These are phyloP conservation scores for Candida corydali DNA, from an alignment of 805 yeast genomes.

Conservation along the genomic window DNA sequence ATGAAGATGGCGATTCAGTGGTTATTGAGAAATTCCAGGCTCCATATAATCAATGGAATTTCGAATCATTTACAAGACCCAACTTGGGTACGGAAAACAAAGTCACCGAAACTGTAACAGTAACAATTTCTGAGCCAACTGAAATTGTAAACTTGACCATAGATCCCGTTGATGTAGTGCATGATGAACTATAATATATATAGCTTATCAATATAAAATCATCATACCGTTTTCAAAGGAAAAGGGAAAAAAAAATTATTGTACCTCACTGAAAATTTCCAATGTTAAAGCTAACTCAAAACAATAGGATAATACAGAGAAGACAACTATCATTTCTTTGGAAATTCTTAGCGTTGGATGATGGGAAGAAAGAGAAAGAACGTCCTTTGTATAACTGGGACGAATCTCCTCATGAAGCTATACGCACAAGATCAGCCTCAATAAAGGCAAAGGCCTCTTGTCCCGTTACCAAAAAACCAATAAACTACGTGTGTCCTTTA, in stretches of 20 bases:
- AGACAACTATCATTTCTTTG: conserved; percentile 35
- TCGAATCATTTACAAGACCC: conserved; percentile 15
- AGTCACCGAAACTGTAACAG: conserved; percentile 9
- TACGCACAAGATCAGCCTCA: conserved; percentile 86
- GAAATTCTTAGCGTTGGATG: conserved; percentile 34
- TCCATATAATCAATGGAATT: conserved; percentile 24
- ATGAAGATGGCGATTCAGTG: conserved; percentile 26
- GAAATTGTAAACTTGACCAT: too few relatives aligned
- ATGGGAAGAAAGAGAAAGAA: conserved; percentile 25
- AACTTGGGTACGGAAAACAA: not conserved
- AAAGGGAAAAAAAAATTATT: not conserved
- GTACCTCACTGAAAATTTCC: conserved; percentile 1
- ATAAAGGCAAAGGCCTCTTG: conserved; percentile 85
- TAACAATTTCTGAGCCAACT: conserved; percentile 5
- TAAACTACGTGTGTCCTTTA: conserved; percentile 82
- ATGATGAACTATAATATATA: conserved; percentile 7
- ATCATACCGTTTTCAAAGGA: not conserved
- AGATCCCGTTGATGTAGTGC: too few relatives aligned
- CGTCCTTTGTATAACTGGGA: conserved; percentile 69
- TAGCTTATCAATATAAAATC: not conserved
- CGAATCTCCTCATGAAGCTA: conserved; percentile 80
- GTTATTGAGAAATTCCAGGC: conserved; percentile 19
- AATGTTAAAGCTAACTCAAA: conserved; percentile 1
- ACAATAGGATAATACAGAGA: conserved; percentile 5
- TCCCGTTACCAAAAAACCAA: conserved; percentile 80